Evolutionary conservation across 1,284 basidiomycete genomes (phyloP).

Genomic region (Microbotryomycetes sp.): DNA sequence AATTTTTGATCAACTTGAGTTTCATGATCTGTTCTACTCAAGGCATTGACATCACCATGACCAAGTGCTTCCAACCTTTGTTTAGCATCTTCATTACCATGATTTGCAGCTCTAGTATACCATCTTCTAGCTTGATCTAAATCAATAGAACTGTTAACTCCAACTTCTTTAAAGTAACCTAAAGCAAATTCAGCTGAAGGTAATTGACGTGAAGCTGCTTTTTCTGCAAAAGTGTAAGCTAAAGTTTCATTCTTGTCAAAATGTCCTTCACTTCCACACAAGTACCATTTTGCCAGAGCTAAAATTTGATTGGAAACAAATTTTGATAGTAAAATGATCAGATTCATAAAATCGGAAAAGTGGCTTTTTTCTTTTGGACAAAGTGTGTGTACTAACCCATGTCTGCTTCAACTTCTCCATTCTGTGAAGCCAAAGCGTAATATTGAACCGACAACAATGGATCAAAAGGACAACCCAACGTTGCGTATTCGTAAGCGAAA

Average conservation of each 20-base stretch:
- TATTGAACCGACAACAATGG: conserved; percentile 86
- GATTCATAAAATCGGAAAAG: background rate
- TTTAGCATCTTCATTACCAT: conserved; percentile 71
- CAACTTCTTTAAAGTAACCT: conserved; percentile 81
- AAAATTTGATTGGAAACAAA: no score
- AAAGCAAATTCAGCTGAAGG: conserved; percentile 86
- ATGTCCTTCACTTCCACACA: conserved; percentile 65
- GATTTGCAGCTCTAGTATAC: conserved; percentile 60
- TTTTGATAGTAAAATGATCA: background rate
- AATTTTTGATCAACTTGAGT: conserved; percentile 68
- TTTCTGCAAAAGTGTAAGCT: conserved; percentile 84
- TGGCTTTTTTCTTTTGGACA: background rate
- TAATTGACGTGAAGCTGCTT: conserved; percentile 72
- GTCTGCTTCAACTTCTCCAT: conserved; percentile 83
- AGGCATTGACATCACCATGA: conserved; percentile 53
- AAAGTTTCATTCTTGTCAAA: conserved; percentile 86
- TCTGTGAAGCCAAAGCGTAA: conserved; percentile 74
- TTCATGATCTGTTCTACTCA: conserved; percentile 75
- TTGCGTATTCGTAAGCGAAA: conserved; percentile 84
- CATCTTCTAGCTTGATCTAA: conserved; percentile 59
- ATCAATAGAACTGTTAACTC: conserved; percentile 55
- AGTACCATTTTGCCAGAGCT: conserved; percentile 35
- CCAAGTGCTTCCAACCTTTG: conserved; percentile 66
- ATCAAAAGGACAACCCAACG: conserved; percentile 78
- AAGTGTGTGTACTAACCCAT: conserved; percentile 52